These are phyloP conservation scores for Paramecium primaurelia DNA, from an alignment of 73 alveolate species.

Conservation along the genomic window DNA sequence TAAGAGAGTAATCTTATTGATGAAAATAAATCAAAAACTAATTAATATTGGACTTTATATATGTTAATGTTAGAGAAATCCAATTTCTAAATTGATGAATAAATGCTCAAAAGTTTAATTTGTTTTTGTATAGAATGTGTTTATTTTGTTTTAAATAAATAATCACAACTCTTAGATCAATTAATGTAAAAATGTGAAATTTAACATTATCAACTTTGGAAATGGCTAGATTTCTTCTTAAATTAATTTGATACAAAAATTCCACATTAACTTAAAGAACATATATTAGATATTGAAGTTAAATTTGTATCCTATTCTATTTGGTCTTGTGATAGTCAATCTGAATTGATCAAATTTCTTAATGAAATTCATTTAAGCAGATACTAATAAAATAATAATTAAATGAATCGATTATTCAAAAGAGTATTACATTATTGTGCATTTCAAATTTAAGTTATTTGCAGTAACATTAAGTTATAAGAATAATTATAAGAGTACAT, in stretches of 20 bases:
- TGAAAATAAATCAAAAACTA: slow-evolving; percentile 12
- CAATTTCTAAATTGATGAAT: not conserved
- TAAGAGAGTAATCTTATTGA: not conserved
- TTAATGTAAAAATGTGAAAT: not conserved
- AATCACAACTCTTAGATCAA: not conserved
- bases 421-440: slow-evolving; percentile 52
- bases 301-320: slow-evolving; percentile 17
- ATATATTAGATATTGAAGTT: not conserved
- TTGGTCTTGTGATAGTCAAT: slow-evolving; percentile 26
- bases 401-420: slow-evolving; percentile 40
- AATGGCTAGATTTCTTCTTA: not conserved
- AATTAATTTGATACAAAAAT: slow-evolving; percentile 34
- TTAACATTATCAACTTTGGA: slow-evolving; percentile 8
- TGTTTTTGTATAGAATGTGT: not conserved
- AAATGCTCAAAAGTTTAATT: not conserved
- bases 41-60: slow-evolving; percentile 27
- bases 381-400: not conserved
- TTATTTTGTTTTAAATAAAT: not conserved
- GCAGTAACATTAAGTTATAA: not conserved
- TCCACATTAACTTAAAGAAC: slow-evolving; percentile 29
- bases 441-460: not conserved
- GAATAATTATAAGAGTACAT: slow-evolving; percentile 20
- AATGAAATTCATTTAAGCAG: slow-evolving; percentile 20
- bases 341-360: not conserved
- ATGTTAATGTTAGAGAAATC: not conserved